Percentiles rank a stretch among this genome's conserved stretches.
These are phyloP conservation scores for Polygonum maritimum DNA, from an alignment of 148 eudicot species.

Conservation along the genomic window DNA sequence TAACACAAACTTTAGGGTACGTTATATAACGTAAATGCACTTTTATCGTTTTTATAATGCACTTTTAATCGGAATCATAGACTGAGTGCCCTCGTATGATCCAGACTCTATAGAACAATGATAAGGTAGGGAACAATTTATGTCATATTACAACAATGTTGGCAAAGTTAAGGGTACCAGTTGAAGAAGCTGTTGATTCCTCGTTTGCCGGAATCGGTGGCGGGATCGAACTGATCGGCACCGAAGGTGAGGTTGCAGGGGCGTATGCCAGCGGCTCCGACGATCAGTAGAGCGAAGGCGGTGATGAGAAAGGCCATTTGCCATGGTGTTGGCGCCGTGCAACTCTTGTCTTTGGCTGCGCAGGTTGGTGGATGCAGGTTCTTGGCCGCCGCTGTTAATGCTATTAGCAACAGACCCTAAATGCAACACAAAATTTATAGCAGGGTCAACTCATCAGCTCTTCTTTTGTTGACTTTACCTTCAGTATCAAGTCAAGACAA, in stretches of 20 bases:
- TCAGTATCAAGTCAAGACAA: neutral
- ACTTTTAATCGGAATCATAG: too few species aligned
- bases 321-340: conserved; percentile 45
- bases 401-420: conserved; percentile 61
- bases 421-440: neutral
- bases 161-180: conserved; percentile 23
- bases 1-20: too few species aligned
- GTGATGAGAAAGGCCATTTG: conserved; percentile 39
- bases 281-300: conserved; percentile 54
- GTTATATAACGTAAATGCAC: too few species aligned
- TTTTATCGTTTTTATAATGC: too few species aligned
- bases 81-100: too few species aligned
- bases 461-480: neutral
- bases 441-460: neutral
- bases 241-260: conserved; percentile 93
- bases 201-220: conserved; percentile 63
- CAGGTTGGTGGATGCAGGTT: conserved; percentile 66
- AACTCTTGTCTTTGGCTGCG: conserved; percentile 20
- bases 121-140: too few species aligned
- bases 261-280: conserved; percentile 69
- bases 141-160: too few species aligned
- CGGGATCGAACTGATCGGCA: conserved; percentile 88
- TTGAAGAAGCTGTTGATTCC: conserved; percentile 87
- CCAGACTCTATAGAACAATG: too few species aligned
- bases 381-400: conserved; percentile 55